A percentile compares a stretch with the other conserved stretches of the same genome.
Conservation (phyloP, 1,284 basidiomycete species). For the Trametes versicolor region DNA sequence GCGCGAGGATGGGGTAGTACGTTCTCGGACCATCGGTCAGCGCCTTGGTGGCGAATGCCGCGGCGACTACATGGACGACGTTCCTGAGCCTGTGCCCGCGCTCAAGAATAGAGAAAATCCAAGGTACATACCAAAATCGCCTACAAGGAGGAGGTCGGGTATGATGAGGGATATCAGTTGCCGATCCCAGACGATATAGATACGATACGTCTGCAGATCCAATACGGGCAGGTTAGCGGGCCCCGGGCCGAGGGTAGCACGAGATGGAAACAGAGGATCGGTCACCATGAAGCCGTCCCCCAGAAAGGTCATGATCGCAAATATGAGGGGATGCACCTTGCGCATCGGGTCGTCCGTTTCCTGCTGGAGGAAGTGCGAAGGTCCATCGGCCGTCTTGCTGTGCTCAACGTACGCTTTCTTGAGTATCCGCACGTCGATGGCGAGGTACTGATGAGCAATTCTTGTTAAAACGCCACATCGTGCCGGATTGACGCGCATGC, state of each 20-base stretch:
- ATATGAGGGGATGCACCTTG: constrained; percentile 20
- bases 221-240: too few relatives aligned
- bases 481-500: too few relatives aligned
- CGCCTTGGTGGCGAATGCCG: background rate
- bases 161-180: background rate
- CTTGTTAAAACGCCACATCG: too few relatives aligned
- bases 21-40: background rate
- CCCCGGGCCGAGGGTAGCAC: too few relatives aligned
- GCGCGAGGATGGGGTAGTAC: background rate
- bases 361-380: background rate
- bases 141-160: background rate
- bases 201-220: background rate
- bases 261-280: too few relatives aligned
- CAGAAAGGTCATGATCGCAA: constrained; percentile 22
- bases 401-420: background rate
- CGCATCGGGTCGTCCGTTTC: background rate
- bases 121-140: background rate
- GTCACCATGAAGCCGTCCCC: constrained; percentile 26
- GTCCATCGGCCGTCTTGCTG: background rate
- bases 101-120: too few relatives aligned
- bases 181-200: background rate
- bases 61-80: background rate
- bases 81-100: too few relatives aligned
- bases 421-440: background rate
- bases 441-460: background rate